phyloP scores from a whole-genome alignment of 2,329 filamentous ascomycete genomes.

The Colletotrichum salicis region DNA sequence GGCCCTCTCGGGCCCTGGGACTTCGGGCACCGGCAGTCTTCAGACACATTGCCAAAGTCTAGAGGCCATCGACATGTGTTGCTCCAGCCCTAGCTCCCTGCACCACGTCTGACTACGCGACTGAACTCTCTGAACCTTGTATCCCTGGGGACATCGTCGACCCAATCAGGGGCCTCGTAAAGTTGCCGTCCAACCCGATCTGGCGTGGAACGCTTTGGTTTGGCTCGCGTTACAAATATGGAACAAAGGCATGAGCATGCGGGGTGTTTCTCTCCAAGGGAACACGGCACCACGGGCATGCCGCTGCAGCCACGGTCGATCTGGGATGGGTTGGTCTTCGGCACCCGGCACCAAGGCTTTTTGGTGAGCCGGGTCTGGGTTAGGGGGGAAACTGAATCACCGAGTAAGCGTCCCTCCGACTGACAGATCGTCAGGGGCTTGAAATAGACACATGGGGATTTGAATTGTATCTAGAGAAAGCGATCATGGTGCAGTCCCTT shows the following conservation, averaged over 20 bases:
- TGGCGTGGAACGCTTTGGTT: slow-evolving; percentile 13
- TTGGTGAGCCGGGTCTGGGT: neutral
- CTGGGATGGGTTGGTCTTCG: neutral
- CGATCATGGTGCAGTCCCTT: neutral
- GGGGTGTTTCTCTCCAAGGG: slow-evolving; percentile 2
- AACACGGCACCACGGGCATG: slow-evolving; percentile 9
- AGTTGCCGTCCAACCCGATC: slow-evolving; percentile 24
- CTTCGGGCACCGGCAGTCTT: slow-evolving; percentile 10
- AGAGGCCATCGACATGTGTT: slow-evolving; percentile 6
- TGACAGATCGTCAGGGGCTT: neutral
- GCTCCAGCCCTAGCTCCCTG: neutral
- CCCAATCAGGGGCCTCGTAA: neutral
- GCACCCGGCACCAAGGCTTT: slow-evolving; percentile 3
- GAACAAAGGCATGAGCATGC: slow-evolving; percentile 15
- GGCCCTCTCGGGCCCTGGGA: neutral
- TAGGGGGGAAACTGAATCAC: neutral
- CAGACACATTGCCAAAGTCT: slow-evolving; percentile 11
- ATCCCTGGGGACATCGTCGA: neutral
- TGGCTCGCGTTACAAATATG: slow-evolving; percentile 26
- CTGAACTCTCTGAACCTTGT: neutral
- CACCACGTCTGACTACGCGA: neutral
- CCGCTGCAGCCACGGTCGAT: neutral
- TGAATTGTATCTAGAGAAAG: neutral
- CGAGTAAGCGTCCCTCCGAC: neutral
- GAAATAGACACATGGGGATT: neutral